phyloP scores from a whole-genome alignment of 2,329 filamentous ascomycete genomes.

The Thermoascus crustaceus region DNA sequence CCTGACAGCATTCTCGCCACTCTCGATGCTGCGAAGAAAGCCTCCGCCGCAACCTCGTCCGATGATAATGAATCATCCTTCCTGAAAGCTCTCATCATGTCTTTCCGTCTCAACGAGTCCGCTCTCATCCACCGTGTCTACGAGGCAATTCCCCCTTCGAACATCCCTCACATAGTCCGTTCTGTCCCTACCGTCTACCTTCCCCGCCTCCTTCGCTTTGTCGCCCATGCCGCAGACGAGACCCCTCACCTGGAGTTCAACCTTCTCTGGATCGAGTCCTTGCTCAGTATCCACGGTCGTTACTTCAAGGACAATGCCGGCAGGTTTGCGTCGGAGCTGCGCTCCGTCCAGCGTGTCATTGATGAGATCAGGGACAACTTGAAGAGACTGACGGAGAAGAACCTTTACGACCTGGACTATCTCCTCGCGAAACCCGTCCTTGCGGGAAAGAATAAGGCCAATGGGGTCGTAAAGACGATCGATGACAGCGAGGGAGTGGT shows the following conservation, averaged over 20 bases:
- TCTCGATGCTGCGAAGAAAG: constrained; percentile 41
- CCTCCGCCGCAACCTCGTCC: constrained; percentile 39
- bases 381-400: constrained; percentile 74
- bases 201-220: constrained; percentile 72
- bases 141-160: constrained; percentile 65
- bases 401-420: constrained; percentile 83
- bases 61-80: constrained; percentile 61
- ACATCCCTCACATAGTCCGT: constrained; percentile 69
- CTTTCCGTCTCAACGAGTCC: constrained; percentile 86
- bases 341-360: constrained; percentile 73
- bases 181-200: constrained; percentile 81
- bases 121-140: constrained; percentile 78
- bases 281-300: constrained; percentile 72
- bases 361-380: constrained; percentile 74
- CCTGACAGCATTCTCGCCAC: constrained; percentile 76
- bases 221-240: constrained; percentile 79
- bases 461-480: constrained; percentile 21
- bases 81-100: constrained; percentile 90
- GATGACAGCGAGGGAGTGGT: constrained; percentile 14
- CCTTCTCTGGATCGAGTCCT: constrained; percentile 78
- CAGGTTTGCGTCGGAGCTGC: constrained; percentile 73
- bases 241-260: constrained; percentile 94
- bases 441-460: constrained; percentile 18
- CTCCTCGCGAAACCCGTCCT: constrained; percentile 50
- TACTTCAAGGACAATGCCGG: constrained; percentile 75